These are phyloP conservation scores for Pistacia atlantica DNA, from an alignment of 345 rosid genomes.

Conservation along the genomic window DNA sequence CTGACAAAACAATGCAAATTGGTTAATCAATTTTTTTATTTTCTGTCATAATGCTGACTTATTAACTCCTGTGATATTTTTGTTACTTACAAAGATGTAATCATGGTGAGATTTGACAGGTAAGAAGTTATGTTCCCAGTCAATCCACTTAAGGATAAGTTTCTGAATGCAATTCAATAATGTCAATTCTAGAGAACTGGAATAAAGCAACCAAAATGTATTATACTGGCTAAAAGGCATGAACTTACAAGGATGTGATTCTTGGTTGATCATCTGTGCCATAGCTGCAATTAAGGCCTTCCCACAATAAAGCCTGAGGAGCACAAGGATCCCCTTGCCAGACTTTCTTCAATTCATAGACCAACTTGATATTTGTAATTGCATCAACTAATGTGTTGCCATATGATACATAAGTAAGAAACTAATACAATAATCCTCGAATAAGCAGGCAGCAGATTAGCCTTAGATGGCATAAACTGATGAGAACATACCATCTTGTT, in stretches of 20 bases:
- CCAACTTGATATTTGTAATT: constrained; percentile 25
- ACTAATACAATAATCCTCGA: neutral
- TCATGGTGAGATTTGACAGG: constrained; percentile 34
- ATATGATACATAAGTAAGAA: neutral
- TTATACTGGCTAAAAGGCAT: neutral
- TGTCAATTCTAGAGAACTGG: neutral
- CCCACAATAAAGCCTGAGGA: constrained; percentile 25
- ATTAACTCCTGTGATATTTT: neutral
- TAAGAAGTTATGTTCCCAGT: constrained; percentile 31
- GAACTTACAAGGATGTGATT: constrained; percentile 21
- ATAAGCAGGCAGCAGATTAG: neutral
- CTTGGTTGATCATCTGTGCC: neutral
- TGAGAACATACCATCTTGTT: constrained; percentile 27
- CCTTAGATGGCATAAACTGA: neutral
- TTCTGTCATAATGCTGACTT: neutral
- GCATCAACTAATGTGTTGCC: constrained; percentile 23
- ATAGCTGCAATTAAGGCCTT: constrained; percentile 31
- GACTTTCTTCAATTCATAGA: constrained; percentile 17
- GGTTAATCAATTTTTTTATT: neutral
- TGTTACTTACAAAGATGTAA: constrained; percentile 41
- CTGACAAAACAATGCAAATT: constrained; percentile 27
- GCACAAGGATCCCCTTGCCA: constrained; percentile 47
- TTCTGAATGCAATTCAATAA: constrained; percentile 23
- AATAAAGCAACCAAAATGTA: neutral
- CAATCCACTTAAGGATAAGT: constrained; percentile 38